phyloP scores from a whole-genome alignment of 169 alveolate genomes.

The Miamiensis avidus region DNA sequence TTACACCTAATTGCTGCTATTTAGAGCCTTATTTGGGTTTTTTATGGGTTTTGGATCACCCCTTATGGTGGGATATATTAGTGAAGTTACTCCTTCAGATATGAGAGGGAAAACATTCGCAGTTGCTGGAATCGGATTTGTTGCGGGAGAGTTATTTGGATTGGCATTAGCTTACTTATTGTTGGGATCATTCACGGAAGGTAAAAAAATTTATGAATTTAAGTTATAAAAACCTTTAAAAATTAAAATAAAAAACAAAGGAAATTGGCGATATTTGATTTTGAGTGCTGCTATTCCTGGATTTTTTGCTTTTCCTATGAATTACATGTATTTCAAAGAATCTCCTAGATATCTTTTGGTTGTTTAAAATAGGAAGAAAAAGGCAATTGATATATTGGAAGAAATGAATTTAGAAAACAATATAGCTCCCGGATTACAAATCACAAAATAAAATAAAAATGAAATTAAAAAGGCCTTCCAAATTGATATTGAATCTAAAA shows the following conservation, averaged over 20 bases:
- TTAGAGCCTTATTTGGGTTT: neutral
- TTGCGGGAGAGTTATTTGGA: neutral
- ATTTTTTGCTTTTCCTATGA: neutral
- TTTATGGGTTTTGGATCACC: neutral
- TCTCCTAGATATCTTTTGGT: neutral
- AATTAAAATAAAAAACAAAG: too few species aligned
- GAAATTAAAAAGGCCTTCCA: too few species aligned
- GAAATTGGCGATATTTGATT: neutral
- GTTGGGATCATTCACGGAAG: neutral
- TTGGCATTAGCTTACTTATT: too few species aligned
- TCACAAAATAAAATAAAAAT: too few species aligned
- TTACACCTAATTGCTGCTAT: too few species aligned
- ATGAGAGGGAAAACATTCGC: neutral
- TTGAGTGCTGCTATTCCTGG: neutral
- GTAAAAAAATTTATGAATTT: too few species aligned
- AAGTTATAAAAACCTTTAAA: too few species aligned
- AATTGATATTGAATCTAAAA: neutral
- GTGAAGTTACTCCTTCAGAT: neutral
- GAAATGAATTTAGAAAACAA: neutral
- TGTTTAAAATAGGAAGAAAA: neutral
- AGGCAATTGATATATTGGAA: neutral
- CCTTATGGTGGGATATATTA: neutral
- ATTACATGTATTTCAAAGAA: neutral
- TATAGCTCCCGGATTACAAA: too few species aligned
- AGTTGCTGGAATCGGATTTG: neutral